Base-by-base conservation (phyloP, 345 rosid species). In the Citrus inodora region DNA sequence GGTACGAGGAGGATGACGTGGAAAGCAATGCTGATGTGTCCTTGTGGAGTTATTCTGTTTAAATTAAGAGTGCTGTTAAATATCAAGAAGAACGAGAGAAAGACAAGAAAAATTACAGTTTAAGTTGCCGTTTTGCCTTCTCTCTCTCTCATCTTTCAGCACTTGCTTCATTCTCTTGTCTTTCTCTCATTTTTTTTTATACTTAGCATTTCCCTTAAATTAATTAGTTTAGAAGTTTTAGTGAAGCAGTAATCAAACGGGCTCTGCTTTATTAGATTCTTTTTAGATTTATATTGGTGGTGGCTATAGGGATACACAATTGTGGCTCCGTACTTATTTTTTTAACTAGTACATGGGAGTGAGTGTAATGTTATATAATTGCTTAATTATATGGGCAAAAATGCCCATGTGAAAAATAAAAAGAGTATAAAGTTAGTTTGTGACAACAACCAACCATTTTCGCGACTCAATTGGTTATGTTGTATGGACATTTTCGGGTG, bases 41-140 rank as follows among this genome's bases (percentile, higher is more conserved):
- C 32, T 70, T 93, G 5, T 95, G 98, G 98, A 92, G 86, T 66
- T 88, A 80, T 73, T 87, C 84, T 3, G 67, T 79, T 6, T 66
- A 78, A 30, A 4, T 51, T 51, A 51, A 51, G 0, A 32, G 33
- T 32, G 33, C 33, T 0, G 0, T 0, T 32, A 32, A 32, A 32
- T 32, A 32, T 3, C 0, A 3, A 32, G 0, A 32, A 32, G 33
- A 32, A 32, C 3, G 4, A 3, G 4, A 32, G 0, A 32, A 32
- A 32, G 4, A 32, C 33, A 32, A 32, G 0, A 32, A 0, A 3
- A 32, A 32, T 3, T 30, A 30, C 4, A 30, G 32, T 3, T 30
- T 4, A 30, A 30, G 4, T 0, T 3, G 4, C 0, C 33, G 0
- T 32, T 32, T 32, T 32, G 4, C 4, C 4, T 32, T 3, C 0